Evolutionary conservation across 2,329 filamentous ascomycete species (phyloP).

Genomic region (Cyphellophora europaea): DNA sequence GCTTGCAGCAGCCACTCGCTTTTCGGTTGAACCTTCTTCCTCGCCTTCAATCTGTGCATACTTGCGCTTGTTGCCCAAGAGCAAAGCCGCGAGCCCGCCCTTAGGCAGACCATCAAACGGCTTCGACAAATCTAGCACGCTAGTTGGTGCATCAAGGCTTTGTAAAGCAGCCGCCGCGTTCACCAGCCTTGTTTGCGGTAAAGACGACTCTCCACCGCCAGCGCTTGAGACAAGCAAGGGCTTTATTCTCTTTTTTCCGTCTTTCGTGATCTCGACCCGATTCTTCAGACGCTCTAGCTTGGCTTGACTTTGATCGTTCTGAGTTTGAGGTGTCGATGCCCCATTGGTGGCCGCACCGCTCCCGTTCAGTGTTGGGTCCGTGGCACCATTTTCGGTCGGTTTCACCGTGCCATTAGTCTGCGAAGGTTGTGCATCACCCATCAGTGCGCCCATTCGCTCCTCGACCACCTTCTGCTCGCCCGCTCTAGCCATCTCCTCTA

Average conservation of each 20-base stretch:
- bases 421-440: constrained; percentile 66
- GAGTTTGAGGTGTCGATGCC: constrained; percentile 19
- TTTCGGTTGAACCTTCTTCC: constrained; percentile 56
- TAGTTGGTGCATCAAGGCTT: constrained; percentile 52
- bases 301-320: constrained; percentile 45
- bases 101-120: constrained; percentile 88
- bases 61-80: constrained; percentile 91
- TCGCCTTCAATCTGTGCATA: constrained; percentile 64
- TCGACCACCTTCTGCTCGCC: constrained; percentile 84
- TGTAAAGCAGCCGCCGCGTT: constrained; percentile 54
- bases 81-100: constrained; percentile 73
- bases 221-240: constrained; percentile 86
- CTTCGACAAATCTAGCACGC: constrained; percentile 80
- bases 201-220: constrained; percentile 73
- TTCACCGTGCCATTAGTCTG: constrained; percentile 31
- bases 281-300: constrained; percentile 70
- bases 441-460: constrained; percentile 94
- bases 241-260: constrained; percentile 92
- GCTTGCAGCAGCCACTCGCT: constrained; percentile 49
- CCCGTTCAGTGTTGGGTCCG: constrained; percentile 27
- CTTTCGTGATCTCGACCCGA: constrained; percentile 87
- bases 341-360: constrained; percentile 16
- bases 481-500: constrained; percentile 88
- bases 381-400: constrained; percentile 35
- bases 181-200: constrained; percentile 81